These are phyloP conservation scores for Blastobotrys capitulatus DNA, from an alignment of 1,139 yeast genomes.

Conservation along the genomic window DNA sequence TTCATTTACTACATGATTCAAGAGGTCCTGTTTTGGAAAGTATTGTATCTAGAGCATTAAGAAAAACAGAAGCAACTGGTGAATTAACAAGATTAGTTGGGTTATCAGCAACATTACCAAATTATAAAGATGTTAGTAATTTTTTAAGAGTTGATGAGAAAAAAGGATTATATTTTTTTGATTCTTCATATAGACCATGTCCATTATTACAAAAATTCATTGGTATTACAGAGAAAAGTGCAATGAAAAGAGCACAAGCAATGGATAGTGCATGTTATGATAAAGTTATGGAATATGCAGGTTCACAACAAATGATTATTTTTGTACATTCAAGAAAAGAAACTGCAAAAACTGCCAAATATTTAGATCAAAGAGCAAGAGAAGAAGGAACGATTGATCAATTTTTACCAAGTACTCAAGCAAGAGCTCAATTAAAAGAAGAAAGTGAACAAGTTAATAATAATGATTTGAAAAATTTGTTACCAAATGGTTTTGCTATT, in stretches of 20 bases:
- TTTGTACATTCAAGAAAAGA: constrained; percentile 95
- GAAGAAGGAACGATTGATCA: constrained; percentile 50
- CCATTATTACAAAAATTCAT: constrained; percentile 85
- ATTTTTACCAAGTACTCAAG: constrained; percentile 46
- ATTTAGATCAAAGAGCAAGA: constrained; percentile 56
- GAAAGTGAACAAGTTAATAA: constrained; percentile 58
- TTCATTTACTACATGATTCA: constrained; percentile 87
- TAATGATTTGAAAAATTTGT: constrained; percentile 51
- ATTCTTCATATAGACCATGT: constrained; percentile 81
- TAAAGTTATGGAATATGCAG: constrained; percentile 63
- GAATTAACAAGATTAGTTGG: constrained; percentile 69
- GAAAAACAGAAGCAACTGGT: constrained; percentile 43
- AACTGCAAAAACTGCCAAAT: constrained; percentile 76
- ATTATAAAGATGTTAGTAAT: constrained; percentile 79
- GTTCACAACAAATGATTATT: constrained; percentile 77
- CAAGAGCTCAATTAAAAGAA: constrained; percentile 55
- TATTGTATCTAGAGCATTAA: constrained; percentile 69
- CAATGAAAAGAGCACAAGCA: constrained; percentile 71
- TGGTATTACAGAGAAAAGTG: constrained; percentile 81
- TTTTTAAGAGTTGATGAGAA: constrained; percentile 64
- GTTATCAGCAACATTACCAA: constrained; percentile 90
- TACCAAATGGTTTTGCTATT: constrained; percentile 75
- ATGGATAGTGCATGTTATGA: constrained; percentile 92
- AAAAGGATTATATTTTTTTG: constrained; percentile 68
- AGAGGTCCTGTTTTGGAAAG: constrained; percentile 94